Percentiles rank a stretch among this genome's conserved stretches.
phyloP scores from a whole-genome alignment of 495 filamentous ascomycete species.

The Podospora anserina region DNA sequence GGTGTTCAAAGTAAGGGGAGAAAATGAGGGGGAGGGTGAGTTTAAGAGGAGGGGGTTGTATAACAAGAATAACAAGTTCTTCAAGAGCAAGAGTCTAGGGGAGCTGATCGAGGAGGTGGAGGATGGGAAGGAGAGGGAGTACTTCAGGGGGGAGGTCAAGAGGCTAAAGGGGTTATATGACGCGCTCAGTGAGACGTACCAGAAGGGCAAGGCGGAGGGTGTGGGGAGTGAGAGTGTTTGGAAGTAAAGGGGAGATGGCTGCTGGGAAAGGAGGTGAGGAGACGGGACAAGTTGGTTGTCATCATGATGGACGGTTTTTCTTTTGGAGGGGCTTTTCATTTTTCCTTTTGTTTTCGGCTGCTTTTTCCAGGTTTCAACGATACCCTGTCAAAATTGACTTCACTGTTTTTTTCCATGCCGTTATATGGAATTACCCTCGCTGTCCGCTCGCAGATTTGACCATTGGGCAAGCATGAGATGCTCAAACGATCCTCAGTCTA shows the following conservation, averaged over 20 bases:
- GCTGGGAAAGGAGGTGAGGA: neutral
- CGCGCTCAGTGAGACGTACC: slow-evolving; percentile 36
- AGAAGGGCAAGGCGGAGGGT: slow-evolving; percentile 34
- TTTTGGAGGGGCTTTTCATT: too few species aligned
- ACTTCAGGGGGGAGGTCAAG: slow-evolving; percentile 29
- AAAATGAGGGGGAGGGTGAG: slow-evolving; percentile 19
- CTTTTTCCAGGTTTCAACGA: too few species aligned
- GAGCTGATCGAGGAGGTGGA: slow-evolving; percentile 32
- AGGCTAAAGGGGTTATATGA: slow-evolving; percentile 39
- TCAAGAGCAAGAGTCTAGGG: slow-evolving; percentile 35
- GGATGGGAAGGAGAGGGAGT: slow-evolving; percentile 16
- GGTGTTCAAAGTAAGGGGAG: slow-evolving; percentile 37
- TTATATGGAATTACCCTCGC: too few species aligned
- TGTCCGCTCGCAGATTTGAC: too few species aligned
- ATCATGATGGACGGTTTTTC: too few species aligned
- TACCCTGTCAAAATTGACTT: too few species aligned
- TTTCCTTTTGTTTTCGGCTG: too few species aligned
- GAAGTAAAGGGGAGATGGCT: slow-evolving; percentile 25
- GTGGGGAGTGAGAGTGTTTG: slow-evolving; percentile 40
- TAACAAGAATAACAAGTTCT: slow-evolving; percentile 42
- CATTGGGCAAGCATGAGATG: too few species aligned
- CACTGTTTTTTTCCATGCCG: too few species aligned
- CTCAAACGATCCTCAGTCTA: too few species aligned
- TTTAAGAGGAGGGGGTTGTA: slow-evolving; percentile 34
- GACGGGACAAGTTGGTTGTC: neutral